phyloP scores from a whole-genome alignment of 495 filamentous ascomycete species.

The Articulospora tetracladia region DNA sequence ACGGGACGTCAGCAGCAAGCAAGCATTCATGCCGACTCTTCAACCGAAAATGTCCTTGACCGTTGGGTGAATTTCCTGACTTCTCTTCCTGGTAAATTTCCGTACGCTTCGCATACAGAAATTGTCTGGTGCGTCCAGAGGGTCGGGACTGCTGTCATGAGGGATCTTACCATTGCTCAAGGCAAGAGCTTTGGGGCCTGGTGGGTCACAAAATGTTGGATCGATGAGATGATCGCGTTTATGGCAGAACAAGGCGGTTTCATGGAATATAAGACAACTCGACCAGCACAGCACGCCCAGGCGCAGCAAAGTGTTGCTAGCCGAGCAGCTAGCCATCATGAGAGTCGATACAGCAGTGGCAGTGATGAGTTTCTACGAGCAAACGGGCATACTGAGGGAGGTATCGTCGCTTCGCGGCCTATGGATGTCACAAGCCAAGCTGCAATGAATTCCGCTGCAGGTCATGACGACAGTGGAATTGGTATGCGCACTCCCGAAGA shows the following conservation, averaged over 20 bases:
- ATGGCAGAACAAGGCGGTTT: constrained; percentile 91
- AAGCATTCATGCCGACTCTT: constrained; percentile 32
- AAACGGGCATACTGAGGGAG: constrained; percentile 11
- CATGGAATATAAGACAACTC: constrained; percentile 51
- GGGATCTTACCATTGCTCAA: constrained; percentile 77
- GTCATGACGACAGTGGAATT: constrained; percentile 68
- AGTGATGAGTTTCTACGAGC: constrained; percentile 34
- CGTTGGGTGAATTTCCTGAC: constrained; percentile 81
- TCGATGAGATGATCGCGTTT: constrained; percentile 94
- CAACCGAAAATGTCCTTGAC: constrained; percentile 67
- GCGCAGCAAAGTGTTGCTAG: constrained; percentile 22
- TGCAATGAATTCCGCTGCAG: constrained; percentile 28
- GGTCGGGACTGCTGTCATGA: constrained; percentile 63
- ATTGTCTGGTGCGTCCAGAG: constrained; percentile 67
- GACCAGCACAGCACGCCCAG: constrained; percentile 1
- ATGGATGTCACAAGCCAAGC: constrained; percentile 30
- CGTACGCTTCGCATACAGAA: constrained; percentile 59
- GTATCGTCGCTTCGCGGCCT: constrained; percentile 12
- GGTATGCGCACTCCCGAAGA: constrained; percentile 60
- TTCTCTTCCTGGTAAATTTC: constrained; percentile 70
- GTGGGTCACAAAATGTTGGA: constrained; percentile 98
- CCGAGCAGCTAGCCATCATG: constrained; percentile 27
- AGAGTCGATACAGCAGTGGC: constrained; percentile 38
- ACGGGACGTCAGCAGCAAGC: constrained; percentile 31
- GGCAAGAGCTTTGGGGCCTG: constrained; percentile 88